Evolutionary conservation across 352 stramenopile species (phyloP).

Genomic region (Globisporangium apiculatum): DNA sequence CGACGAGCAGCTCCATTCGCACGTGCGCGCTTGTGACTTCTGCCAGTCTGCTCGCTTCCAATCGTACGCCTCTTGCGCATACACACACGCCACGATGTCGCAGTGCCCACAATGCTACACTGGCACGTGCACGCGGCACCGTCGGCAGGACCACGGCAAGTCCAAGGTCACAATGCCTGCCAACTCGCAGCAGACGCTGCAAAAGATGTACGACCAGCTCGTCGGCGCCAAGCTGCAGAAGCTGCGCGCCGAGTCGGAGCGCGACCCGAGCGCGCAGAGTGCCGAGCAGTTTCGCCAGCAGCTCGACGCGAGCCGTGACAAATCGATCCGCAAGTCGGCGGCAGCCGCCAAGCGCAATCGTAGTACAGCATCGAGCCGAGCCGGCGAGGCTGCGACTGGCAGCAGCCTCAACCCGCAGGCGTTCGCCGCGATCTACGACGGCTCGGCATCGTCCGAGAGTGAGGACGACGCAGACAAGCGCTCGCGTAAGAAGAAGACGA

Average conservation of each 20-base stretch:
- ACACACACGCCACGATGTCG: slow-evolving; percentile 25
- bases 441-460: slow-evolving; percentile 20
- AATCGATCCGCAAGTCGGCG: slow-evolving; percentile 47
- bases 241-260: slow-evolving; percentile 46
- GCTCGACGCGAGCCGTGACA: slow-evolving; percentile 59
- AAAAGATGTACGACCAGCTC: slow-evolving; percentile 77
- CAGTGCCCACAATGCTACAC: slow-evolving; percentile 81
- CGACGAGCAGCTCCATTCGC: no score
- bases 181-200: slow-evolving; percentile 51
- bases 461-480: slow-evolving; percentile 21
- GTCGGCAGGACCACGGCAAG: slow-evolving; percentile 55
- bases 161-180: slow-evolving; percentile 30
- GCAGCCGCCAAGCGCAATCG: slow-evolving; percentile 37
- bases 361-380: slow-evolving; percentile 9
- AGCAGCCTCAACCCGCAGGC: slow-evolving; percentile 69
- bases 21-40: no score
- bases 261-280: slow-evolving; percentile 31
- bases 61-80: neutral
- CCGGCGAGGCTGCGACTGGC: slow-evolving; percentile 10
- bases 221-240: slow-evolving; percentile 65
- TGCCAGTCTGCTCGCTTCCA: no score
- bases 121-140: slow-evolving; percentile 59
- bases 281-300: slow-evolving; percentile 49
- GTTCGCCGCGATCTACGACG: slow-evolving; percentile 50
- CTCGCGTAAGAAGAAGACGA: slow-evolving; percentile 4